Evolutionary conservation across 805 yeast genomes (phyloP), one percentile per base, ranked within the genome.

Genomic region (Ogataea glucozyma): DNA sequence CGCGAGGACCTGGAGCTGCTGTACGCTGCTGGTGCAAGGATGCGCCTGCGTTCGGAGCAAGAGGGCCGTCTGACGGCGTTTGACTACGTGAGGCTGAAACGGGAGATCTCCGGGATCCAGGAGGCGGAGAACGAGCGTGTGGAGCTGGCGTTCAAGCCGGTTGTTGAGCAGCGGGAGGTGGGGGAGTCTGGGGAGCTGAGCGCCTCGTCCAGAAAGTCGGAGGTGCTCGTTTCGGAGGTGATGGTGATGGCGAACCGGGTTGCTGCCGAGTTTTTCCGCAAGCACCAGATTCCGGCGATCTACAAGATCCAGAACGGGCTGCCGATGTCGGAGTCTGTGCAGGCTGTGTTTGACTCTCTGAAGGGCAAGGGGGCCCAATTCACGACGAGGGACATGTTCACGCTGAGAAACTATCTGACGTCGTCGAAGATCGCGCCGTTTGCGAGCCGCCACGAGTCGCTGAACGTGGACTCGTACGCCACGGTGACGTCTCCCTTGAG

Each of bases 401-500:
- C 70, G 33, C 52, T 77, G 17, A 59, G 74, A 11, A 64, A 76
- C 5, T 69, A 76, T 24, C 58, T 81, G 53, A 73, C 76, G 2
- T 67, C 79, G 14, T 83, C 91, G 3, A 69, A 67, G 26, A 71
- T 76, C 33, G 66, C 79, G 2, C 61, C 75, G 0, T 37, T 44
- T 1, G 76, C 85, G 0, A 48, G 53, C 0, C 57, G 54, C 1
- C 97, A 89, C 63, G 67, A 71, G 17, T 77, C 85, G 49, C 63
- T 88, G 20, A 95, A 90, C 3, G 63, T 86, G 7, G 60, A 64
- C 0, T 59, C 66, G 5, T 88, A 90, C 56, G 71, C 84, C 4
- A 85, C 88, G 14, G 83, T 86, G 7, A 90, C 98, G 0, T 89
- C 97, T 0, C 98, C 99, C 2, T 68, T 93, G 49, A 72, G 98